Conservation (phyloP, 2,329 filamentous ascomycete species). For the Diaporthe australafricana region DNA sequence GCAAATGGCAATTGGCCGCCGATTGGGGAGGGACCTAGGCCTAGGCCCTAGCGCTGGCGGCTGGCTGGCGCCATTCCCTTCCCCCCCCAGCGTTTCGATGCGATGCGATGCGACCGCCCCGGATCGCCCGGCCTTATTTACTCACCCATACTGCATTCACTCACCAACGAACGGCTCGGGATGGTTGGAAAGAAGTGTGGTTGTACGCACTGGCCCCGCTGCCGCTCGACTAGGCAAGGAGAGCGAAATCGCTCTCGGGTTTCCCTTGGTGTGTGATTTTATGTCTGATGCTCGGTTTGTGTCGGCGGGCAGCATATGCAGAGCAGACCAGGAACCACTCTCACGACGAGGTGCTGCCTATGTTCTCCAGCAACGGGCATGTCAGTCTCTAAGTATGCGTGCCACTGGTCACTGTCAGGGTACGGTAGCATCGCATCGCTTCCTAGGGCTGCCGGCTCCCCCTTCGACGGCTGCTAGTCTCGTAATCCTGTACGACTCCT, state of each 20-base stretch:
- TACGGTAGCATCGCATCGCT: conserved; percentile 6
- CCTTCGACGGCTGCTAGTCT: background rate
- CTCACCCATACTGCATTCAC: background rate
- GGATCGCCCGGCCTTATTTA: conserved; percentile 10
- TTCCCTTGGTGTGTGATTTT: background rate
- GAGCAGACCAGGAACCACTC: too few species aligned
- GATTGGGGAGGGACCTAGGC: conserved; percentile 1
- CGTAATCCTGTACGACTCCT: background rate
- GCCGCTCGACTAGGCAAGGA: background rate
- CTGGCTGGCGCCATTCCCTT: background rate
- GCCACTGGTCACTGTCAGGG: too few species aligned
- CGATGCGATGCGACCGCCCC: background rate
- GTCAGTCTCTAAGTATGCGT: too few species aligned
- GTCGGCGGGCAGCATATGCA: background rate
- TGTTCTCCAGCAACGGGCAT: background rate
- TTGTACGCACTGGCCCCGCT: conserved; percentile 15
- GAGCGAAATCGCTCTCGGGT: background rate
- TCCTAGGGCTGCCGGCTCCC: background rate
- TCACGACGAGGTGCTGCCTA: background rate
- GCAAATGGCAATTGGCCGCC: conserved; percentile 2
- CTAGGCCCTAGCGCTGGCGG: conserved; percentile 2
- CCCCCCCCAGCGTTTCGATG: background rate
- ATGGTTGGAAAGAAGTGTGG: background rate
- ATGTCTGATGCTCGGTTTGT: conserved; percentile 2
- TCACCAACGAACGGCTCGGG: background rate